Evolutionary conservation across 805 yeast genomes (phyloP).

Genomic region (Ogataea neopini): DNA sequence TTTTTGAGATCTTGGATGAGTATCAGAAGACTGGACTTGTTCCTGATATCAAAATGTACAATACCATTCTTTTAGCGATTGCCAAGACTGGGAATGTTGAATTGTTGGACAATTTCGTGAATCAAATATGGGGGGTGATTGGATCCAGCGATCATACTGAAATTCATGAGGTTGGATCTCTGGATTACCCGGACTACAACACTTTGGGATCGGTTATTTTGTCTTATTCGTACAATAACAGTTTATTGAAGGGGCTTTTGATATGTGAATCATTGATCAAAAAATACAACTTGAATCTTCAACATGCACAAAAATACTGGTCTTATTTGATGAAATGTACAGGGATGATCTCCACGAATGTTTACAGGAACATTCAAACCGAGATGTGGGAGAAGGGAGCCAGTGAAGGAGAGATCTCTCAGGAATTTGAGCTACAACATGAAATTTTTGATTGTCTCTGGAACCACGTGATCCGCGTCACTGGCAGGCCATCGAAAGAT

Average conservation of each 20-base stretch:
- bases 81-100: slow-evolving; percentile 32
- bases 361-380: slow-evolving; percentile 22
- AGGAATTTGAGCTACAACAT: slow-evolving; percentile 21
- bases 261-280: slow-evolving; percentile 26
- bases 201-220: slow-evolving; percentile 30
- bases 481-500: slow-evolving; percentile 22
- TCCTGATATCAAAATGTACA: slow-evolving; percentile 27
- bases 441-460: slow-evolving; percentile 30
- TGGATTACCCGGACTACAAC: slow-evolving; percentile 29
- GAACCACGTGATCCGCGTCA: slow-evolving; percentile 18
- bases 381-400: slow-evolving; percentile 21
- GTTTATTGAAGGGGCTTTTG: slow-evolving; percentile 30
- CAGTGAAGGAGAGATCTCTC: slow-evolving; percentile 3
- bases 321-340: slow-evolving; percentile 26
- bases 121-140: slow-evolving; percentile 32
- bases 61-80: slow-evolving; percentile 29
- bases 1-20: slow-evolving; percentile 20
- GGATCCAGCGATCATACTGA: slow-evolving; percentile 5
- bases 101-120: slow-evolving; percentile 27
- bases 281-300: slow-evolving; percentile 24
- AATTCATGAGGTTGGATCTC: slow-evolving; percentile 11
- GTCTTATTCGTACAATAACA: slow-evolving; percentile 33
- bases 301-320: slow-evolving; percentile 30
- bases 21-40: slow-evolving; percentile 19
- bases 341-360: slow-evolving; percentile 26